These are phyloP conservation scores for Linanthus parryae DNA, from an alignment of 148 eudicot genomes.

Conservation along the genomic window DNA sequence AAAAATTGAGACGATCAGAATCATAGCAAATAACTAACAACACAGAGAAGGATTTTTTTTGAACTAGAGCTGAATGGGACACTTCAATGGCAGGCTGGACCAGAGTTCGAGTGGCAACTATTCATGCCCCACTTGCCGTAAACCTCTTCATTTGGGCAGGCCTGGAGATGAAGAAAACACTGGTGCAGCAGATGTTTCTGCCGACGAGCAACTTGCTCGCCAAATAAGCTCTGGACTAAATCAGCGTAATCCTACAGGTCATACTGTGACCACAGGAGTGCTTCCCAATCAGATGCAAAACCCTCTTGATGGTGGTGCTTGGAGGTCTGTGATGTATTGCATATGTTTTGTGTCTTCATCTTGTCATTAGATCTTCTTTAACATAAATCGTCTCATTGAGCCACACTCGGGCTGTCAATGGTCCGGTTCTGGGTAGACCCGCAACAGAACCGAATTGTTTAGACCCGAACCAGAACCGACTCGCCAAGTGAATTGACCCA, in stretches of 20 bases:
- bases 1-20: no score
- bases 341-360: no score
- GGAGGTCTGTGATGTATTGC: conserved; percentile 60
- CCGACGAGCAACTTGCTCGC: conserved; percentile 15
- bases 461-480: no score
- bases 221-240: conserved; percentile 6
- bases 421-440: no score
- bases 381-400: no score
- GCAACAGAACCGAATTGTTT: no score
- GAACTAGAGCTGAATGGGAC: conserved; percentile 9
- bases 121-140: conserved; percentile 98
- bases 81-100: conserved; percentile 62
- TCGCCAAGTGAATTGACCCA: no score
- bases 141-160: conserved; percentile 82
- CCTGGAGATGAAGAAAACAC: conserved; percentile 41
- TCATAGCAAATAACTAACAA: no score
- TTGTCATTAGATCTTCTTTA: no score
- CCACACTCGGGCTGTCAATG: no score
- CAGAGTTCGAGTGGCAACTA: conserved; percentile 79
- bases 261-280: conserved; percentile 34
- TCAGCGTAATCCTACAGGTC: conserved; percentile 43
- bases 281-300: conserved; percentile 52
- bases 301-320: conserved; percentile 47
- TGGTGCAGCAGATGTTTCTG: conserved; percentile 27
- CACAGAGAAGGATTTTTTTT: no score